Base-by-base conservation (phyloP, 2,329 filamentous ascomycete genomes). In the Ceratocystis ficicola region DNA sequence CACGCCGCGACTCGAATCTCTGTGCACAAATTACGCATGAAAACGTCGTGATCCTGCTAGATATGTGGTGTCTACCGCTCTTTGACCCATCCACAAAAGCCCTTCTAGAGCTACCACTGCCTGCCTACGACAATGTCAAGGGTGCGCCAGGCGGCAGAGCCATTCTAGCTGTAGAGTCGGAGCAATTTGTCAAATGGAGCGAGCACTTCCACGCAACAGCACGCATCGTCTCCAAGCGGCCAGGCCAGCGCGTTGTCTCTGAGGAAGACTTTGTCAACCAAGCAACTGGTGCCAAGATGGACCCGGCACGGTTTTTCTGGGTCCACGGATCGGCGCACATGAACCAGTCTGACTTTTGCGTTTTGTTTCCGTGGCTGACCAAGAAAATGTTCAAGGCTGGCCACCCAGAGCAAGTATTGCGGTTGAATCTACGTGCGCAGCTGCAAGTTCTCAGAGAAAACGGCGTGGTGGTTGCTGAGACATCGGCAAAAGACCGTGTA, bases 41-140 rank as follows among this genome's bases (percentile, higher is more conserved):
- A 52, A 88, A 83, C 7, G 81, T 87, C 0, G 77, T 85, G 0
- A 80, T 90, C 67, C 78, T 95, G 0, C 81, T 95, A 8, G 90
- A 95, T 71, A 85, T 90, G 76, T 95, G 89, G 89, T 86, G 85
- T 68, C 81, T 92, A 69, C 88, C 90, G 0, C 77, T 93, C 32
- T 77, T 86, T 50, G 83, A 83, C 1, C 81, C 83, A 4, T 76
- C 80, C 48, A 87, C 86, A 1, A 75, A 79, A 8, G 82, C 85
- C 69, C 81, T 95, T 0, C 86, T 83, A 75, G 78, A 85, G n/a
- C 80, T 86, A n/a, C 87, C 89, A 0, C 76, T 95, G 30, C 90
- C 90, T 0, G 81, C 79, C 20, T 90, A 90, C 71, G 78, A 79
- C 25, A 75, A 79, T 62, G 75, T 76, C 1, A 71, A 77, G 1